These are phyloP conservation scores for Rubus parviflorus DNA, from an alignment of 306 rosid species.

Conservation along the genomic window DNA sequence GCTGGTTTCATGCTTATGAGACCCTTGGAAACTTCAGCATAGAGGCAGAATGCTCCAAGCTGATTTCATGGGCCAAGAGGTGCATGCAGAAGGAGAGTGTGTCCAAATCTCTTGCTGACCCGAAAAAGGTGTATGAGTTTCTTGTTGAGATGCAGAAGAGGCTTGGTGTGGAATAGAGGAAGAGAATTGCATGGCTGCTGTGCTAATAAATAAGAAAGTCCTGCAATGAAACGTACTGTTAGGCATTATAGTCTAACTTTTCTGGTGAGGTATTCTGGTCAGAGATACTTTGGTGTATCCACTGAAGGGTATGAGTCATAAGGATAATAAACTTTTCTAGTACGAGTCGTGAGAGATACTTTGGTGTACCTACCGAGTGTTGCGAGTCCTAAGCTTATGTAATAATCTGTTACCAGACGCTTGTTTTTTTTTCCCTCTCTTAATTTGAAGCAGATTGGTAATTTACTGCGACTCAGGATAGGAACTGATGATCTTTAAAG, in stretches of 20 bases:
- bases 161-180: constrained; percentile 20
- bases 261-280: background rate
- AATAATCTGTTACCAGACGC: too few relatives aligned
- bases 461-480: too few relatives aligned
- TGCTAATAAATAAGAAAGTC: background rate
- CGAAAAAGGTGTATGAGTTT: constrained; percentile 20
- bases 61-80: constrained; percentile 27
- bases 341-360: too few relatives aligned
- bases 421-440: too few relatives aligned
- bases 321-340: too few relatives aligned
- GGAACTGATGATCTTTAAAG: too few relatives aligned
- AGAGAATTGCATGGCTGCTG: background rate
- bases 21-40: constrained; percentile 15
- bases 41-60: constrained; percentile 22
- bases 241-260: background rate
- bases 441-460: too few relatives aligned
- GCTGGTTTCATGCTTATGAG: constrained; percentile 21
- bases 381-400: too few relatives aligned
- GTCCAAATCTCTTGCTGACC: constrained; percentile 28
- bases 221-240: background rate
- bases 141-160: constrained; percentile 1
- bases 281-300: background rate
- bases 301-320: too few relatives aligned
- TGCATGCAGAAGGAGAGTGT: constrained; percentile 22
- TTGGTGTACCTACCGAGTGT: too few relatives aligned